Conservation (phyloP, 306 rosid genomes). For the Astragalus membranaceus region DNA sequence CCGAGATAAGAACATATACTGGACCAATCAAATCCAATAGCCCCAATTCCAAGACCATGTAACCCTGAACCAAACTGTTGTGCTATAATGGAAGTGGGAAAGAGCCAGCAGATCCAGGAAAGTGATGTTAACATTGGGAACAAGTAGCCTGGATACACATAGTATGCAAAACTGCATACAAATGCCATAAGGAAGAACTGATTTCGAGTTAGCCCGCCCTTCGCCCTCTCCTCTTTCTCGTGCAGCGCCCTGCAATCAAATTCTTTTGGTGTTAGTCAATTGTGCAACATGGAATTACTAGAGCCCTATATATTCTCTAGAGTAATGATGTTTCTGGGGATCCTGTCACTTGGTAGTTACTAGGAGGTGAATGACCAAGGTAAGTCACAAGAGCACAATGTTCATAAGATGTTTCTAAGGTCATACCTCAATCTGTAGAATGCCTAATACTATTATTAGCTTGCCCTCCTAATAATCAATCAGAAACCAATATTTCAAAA, state of each 20-base stretch:
- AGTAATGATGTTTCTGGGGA: too few relatives aligned
- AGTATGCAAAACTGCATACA: conserved; percentile 65
- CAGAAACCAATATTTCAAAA: too few relatives aligned
- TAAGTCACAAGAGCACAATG: too few relatives aligned
- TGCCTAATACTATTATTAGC: too few relatives aligned
- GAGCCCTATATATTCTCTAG: too few relatives aligned
- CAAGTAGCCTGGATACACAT: conserved; percentile 70
- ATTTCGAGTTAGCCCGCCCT: conserved; percentile 45
- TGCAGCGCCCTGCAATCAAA: conserved; percentile 61
- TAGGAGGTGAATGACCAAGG: too few relatives aligned
- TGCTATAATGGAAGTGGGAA: conserved; percentile 61
- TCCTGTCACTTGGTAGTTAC: too few relatives aligned
- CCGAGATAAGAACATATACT: conserved; percentile 68
- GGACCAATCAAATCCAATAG: conserved; percentile 76
- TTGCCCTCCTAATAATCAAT: too few relatives aligned
- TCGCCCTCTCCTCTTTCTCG: conserved; percentile 62
- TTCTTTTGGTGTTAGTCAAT: neutral
- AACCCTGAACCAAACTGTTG: conserved; percentile 79
- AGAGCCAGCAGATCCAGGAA: conserved; percentile 79
- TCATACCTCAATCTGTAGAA: too few relatives aligned
- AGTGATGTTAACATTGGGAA: conserved; percentile 66
- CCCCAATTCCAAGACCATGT: conserved; percentile 70
- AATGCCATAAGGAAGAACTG: conserved; percentile 72
- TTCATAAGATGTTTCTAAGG: too few relatives aligned
- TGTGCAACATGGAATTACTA: too few relatives aligned